Percentiles rank a stretch among this genome's conserved stretches.
phyloP scores from a whole-genome alignment of 2,329 filamentous ascomycete species.

The Dothideomycetes sp. region DNA sequence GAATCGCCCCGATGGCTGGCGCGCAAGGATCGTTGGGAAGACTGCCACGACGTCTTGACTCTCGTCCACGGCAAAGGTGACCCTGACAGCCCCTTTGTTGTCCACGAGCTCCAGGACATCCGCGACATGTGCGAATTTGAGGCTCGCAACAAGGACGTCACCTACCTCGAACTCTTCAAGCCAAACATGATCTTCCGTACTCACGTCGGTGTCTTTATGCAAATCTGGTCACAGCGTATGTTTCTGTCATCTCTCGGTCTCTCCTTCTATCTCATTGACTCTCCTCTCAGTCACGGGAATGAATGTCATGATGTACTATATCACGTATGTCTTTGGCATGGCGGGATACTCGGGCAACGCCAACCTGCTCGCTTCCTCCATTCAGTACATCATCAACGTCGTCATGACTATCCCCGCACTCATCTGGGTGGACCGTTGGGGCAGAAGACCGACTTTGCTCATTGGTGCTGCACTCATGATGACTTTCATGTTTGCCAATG shows the following conservation, averaged over 20 bases:
- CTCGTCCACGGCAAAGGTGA: conserved; percentile 30
- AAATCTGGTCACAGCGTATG: conserved; percentile 57
- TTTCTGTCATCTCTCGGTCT: background rate
- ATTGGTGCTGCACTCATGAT: conserved; percentile 54
- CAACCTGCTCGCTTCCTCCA: conserved; percentile 54
- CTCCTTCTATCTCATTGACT: background rate
- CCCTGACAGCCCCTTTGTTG: conserved; percentile 42
- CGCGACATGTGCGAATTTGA: conserved; percentile 61
- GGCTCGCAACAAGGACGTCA: conserved; percentile 54
- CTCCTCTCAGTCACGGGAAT: conserved; percentile 50
- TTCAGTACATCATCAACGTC: conserved; percentile 72
- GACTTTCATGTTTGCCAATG: conserved; percentile 51
- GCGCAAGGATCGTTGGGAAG: conserved; percentile 33
- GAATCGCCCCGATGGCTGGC: conserved; percentile 36
- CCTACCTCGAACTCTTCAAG: conserved; percentile 60
- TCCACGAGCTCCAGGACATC: conserved; percentile 60
- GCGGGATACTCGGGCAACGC: conserved; percentile 45
- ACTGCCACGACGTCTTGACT: conserved; percentile 28
- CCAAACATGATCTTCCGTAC: conserved; percentile 64
- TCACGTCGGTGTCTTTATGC: conserved; percentile 58
- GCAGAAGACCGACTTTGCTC: conserved; percentile 57
- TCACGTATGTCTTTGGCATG: conserved; percentile 58
- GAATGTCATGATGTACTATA: conserved; percentile 51
- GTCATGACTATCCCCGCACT: conserved; percentile 67
- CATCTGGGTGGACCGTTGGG: conserved; percentile 64